Evolutionary conservation across 371 early-diverging fungal genomes (phyloP).

Genomic region (Nematocida major): DNA sequence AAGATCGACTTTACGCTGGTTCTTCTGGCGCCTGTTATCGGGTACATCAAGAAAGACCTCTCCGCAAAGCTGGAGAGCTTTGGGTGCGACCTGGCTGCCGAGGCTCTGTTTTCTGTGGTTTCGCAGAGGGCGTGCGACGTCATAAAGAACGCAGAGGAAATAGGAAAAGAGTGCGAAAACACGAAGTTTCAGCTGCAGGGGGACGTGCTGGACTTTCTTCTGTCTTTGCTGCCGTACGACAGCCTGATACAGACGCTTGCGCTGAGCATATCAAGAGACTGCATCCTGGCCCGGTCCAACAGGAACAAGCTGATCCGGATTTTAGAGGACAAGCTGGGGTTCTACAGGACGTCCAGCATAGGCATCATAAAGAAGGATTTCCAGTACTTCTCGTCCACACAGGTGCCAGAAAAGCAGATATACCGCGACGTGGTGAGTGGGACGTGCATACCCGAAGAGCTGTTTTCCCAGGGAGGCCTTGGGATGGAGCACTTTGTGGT

Average conservation of each 20-base stretch:
- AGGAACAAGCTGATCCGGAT: background rate
- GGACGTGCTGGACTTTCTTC: background rate
- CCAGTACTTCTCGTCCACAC: background rate
- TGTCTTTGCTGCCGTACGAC: constrained; percentile 36
- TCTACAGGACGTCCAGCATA: constrained; percentile 14
- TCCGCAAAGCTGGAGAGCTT: background rate
- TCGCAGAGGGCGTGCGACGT: background rate
- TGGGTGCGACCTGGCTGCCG: constrained; percentile 19
- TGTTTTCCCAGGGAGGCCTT: background rate
- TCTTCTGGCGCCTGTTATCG: constrained; percentile 23
- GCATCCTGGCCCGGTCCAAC: background rate
- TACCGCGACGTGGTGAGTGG: background rate
- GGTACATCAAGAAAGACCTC: background rate
- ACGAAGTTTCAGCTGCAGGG: background rate
- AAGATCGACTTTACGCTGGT: constrained; percentile 41
- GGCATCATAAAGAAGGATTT: constrained; percentile 43
- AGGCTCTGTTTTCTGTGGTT: constrained; percentile 1
- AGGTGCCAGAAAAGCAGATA: background rate
- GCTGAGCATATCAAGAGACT: constrained; percentile 25
- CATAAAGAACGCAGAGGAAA: background rate
- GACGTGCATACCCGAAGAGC: background rate
- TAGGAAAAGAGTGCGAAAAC: background rate
- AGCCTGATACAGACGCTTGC: constrained; percentile 26
- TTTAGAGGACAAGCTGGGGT: constrained; percentile 30
- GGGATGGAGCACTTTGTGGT: background rate